Percentiles rank a stretch among this genome's conserved stretches.
Conservation (phyloP, 139 green algal genomes). For the Tetraselmis striata region DNA sequence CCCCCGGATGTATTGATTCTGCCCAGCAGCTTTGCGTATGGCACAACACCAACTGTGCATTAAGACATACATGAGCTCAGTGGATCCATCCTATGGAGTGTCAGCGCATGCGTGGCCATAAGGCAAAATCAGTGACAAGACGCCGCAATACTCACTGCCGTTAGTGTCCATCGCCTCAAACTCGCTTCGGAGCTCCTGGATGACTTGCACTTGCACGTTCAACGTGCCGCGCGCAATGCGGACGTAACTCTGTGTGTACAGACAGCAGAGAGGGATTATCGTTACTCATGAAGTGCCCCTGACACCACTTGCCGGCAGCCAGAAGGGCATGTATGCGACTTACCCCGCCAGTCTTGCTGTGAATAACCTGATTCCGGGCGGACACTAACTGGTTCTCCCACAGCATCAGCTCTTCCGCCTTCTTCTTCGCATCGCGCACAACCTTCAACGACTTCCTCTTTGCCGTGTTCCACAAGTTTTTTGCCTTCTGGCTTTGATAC, state of each 20-base stretch:
- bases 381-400: neutral
- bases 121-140: too few species aligned
- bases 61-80: too few species aligned
- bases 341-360: neutral
- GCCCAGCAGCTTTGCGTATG: neutral
- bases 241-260: neutral
- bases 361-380: neutral
- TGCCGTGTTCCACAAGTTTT: neutral
- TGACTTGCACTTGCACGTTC: neutral
- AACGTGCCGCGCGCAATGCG: neutral
- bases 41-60: neutral
- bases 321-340: too few species aligned
- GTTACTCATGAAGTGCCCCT: too few species aligned
- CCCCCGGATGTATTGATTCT: neutral
- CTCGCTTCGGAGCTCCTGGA: neutral
- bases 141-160: neutral
- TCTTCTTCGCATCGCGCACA: neutral
- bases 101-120: too few species aligned
- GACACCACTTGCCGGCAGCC: too few species aligned
- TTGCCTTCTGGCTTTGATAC: neutral
- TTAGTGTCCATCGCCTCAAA: neutral
- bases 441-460: neutral
- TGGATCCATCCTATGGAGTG: too few species aligned
- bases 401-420: neutral
- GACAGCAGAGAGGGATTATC: too few species aligned